These are phyloP conservation scores for Clarireedia monteithiana DNA, from an alignment of 2,329 filamentous ascomycete genomes.

Conservation along the genomic window DNA sequence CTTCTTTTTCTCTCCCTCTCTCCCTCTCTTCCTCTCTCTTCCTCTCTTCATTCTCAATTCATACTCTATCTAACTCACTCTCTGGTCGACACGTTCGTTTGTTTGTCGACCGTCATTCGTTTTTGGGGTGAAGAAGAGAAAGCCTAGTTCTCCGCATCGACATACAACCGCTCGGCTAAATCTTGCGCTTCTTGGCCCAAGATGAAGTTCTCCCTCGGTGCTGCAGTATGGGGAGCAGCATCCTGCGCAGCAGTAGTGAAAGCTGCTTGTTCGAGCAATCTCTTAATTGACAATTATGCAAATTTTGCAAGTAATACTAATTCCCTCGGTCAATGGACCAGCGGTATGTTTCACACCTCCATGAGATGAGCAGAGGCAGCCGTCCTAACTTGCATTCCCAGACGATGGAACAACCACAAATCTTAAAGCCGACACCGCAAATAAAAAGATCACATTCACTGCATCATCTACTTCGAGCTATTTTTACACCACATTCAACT, in stretches of 20 bases:
- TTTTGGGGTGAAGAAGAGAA: background rate
- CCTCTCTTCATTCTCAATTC: too few relatives aligned
- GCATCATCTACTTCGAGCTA: slow-evolving; percentile 33
- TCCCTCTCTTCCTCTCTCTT: too few relatives aligned
- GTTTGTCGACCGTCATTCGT: slow-evolving; percentile 2
- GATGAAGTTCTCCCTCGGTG: slow-evolving; percentile 4
- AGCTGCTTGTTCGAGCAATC: slow-evolving; percentile 23
- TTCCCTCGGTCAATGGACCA: slow-evolving; percentile 31
- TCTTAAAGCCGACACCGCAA: slow-evolving; percentile 32
- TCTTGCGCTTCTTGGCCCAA: background rate
- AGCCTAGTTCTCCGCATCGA: background rate
- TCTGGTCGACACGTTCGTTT: slow-evolving; percentile 2
- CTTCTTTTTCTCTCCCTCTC: too few relatives aligned
- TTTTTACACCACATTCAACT: slow-evolving; percentile 46
- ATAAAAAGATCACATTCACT: slow-evolving; percentile 41
- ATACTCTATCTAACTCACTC: too few relatives aligned
- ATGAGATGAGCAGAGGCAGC: too few relatives aligned
- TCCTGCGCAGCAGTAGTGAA: slow-evolving; percentile 11
- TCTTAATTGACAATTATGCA: slow-evolving; percentile 28
- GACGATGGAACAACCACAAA: slow-evolving; percentile 43
- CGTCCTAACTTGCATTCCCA: slow-evolving; percentile 20
- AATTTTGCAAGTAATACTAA: slow-evolving; percentile 29
- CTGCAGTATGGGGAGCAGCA: background rate
- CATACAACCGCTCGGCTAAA: background rate
- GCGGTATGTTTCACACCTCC: slow-evolving; percentile 25